Evolutionary conservation across 225 moss, liverwort and hornwort genomes (phyloP), one percentile per base, ranked within the genome.

Genomic region (Rhytidiadelphus loreus): DNA sequence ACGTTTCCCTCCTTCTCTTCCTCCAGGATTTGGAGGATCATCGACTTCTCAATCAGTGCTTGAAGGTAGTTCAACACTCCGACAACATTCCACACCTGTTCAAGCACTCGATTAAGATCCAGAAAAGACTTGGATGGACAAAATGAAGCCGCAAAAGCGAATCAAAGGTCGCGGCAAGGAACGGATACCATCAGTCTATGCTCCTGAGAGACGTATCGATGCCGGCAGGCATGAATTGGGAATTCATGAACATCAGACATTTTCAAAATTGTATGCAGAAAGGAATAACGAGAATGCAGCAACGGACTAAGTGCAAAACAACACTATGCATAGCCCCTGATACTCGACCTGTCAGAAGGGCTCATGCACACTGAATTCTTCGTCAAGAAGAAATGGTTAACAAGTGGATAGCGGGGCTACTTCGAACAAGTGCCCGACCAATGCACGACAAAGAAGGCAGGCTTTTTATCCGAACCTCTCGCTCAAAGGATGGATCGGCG

Each of bases 1-100:
- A 97, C 93, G n/a, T 93, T 95, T 43, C 97, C 97, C 87, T 99
- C 98, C 84, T 99, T 99, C 87, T 99, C 98, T 83, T 99, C 98
- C 61, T 99, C 98, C 86, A 99, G 89, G 35, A 99, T 96, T 94
- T 99, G 98, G 18, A 96, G 92, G 48, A 99, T 99, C 97, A 96
- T 93, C 23, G 97, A 97, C 91, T 97, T 99, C 90, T 99, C 98
- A 72, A 99, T 97, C 86, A 96, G 93, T 13, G 98, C 98, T 91
- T 99, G 98, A 13, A 99, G 92, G 89, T 97, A 99, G 89, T 99
- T 97, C 80, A 99, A 86, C 61, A 99, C 98, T 90, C 97, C 98
- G 43, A 96, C 95, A 19, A 99, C 96, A 84, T 99, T 99, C 98
- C 98, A 99, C 64, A 99, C 95, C 97, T 98, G 95, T 60, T 83